These are phyloP conservation scores for Dothideomycetes sp. DNA, from an alignment of 2,329 filamentous ascomycete genomes.

Conservation along the genomic window DNA sequence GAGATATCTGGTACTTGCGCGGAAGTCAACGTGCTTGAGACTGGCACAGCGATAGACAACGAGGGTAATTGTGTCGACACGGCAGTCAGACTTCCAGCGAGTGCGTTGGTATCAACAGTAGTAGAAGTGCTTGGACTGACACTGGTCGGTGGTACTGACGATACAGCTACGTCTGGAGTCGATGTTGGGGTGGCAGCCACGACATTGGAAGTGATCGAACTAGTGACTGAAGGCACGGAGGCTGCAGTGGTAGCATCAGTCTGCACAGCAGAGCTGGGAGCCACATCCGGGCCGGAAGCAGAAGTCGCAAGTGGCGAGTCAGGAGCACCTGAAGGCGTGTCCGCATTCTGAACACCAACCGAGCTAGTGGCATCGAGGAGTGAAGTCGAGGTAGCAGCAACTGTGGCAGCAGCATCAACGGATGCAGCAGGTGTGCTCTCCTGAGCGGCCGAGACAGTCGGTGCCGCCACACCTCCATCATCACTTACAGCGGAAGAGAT, in stretches of 20 bases:
- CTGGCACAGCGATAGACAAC: not conserved
- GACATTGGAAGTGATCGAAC: not conserved
- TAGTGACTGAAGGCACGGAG: not conserved
- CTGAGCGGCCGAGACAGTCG: not conserved
- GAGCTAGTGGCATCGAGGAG: not conserved
- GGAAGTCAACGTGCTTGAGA: not conserved
- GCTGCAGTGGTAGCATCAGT: not conserved
- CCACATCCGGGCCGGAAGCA: no score
- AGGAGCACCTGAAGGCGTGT: no score
- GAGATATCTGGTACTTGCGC: no score
- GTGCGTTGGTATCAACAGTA: no score
- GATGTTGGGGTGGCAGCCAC: not conserved
- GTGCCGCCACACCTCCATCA: no score
- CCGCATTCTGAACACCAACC: not conserved
- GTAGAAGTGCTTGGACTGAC: no score
- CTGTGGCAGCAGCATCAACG: not conserved
- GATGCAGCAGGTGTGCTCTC: not conserved
- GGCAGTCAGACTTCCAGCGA: not conserved
- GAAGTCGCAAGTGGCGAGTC: no score
- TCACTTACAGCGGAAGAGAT: no score
- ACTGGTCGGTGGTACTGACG: no score
- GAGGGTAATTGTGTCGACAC: no score
- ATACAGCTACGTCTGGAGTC: no score
- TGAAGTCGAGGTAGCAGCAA: not conserved
- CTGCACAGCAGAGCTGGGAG: not conserved